Base-by-base conservation (phyloP, 2,329 filamentous ascomycete genomes). In the Xylariaceae sp. region DNA sequence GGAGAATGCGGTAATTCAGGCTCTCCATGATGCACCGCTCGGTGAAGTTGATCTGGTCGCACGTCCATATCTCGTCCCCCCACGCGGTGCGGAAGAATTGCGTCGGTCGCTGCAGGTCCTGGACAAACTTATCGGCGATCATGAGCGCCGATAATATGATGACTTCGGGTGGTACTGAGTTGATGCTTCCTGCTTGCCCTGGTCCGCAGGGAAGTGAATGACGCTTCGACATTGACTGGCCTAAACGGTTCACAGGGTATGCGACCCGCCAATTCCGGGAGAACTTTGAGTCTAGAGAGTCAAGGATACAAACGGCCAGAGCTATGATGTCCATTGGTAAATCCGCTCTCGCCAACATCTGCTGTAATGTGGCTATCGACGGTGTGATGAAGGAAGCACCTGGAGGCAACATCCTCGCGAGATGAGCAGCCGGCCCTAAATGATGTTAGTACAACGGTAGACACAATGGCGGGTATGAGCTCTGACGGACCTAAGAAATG, bases 1-100 rank as follows among this genome's bases (percentile, higher is more conserved):
- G 79, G 63, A 84, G 64, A 58, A 86, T 77, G 44, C 80, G 73
- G 64, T 83, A 85, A 51, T 74, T 71, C 37, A 86, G 69, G 60
- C 75, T 80, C 67, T 83, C 78, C 71, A 85, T 77, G 55, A 85
- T 75, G 63, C 74, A 77, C 37, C 77, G 70, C 64, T 85, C 81
- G 1, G 82, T 84, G 40, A 73, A 73, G 54, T 83, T 83, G 55
- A 85, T 72, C 67, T 85, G 80, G 45, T 75, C 71, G 56, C 71
- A 73, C 2, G 78, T 75, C 80, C 82, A 86, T 38, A 75, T 56
- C 39, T 69, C 67, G 21, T 64, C 67, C 19, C 76, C 80, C 78
- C 80, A 84, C 22, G 61, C 63, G 14, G 67, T 56, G 49, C 71
- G 69, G 64, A 80, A 83, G 57, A 75, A 74, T 38, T 68, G 66